These are phyloP conservation scores for Thraustochytrium sp. DNA, from an alignment of 352 stramenopile species.

Conservation along the genomic window DNA sequence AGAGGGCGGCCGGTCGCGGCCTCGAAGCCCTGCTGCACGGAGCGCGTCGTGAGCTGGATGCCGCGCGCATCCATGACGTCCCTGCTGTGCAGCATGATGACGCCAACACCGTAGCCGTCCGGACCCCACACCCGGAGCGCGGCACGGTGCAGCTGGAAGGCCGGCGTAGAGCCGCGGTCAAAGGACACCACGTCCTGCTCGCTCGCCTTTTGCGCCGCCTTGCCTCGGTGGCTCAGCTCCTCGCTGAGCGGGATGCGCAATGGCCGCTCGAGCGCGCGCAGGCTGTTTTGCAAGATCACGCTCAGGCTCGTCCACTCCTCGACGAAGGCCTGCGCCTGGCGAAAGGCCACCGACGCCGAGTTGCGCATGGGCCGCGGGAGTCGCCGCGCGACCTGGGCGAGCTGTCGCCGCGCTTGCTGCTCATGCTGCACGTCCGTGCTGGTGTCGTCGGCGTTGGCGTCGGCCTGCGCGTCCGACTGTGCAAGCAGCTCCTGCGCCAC, in stretches of 20 bases:
- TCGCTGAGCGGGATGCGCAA: neutral
- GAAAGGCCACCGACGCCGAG: neutral
- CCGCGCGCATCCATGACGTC: neutral
- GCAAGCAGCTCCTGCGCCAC: neutral
- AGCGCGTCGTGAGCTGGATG: neutral
- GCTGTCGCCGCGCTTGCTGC: neutral
- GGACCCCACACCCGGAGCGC: neutral
- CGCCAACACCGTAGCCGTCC: neutral
- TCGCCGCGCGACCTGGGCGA: neutral
- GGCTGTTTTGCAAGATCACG: neutral
- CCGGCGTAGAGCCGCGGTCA: neutral
- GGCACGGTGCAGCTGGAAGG: constrained; percentile 2
- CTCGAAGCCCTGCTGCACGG: constrained; percentile 11
- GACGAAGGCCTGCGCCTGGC: constrained; percentile 14
- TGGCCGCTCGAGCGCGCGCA: neutral
- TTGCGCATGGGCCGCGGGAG: neutral
- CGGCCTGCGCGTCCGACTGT: neutral
- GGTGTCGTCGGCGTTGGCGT: neutral
- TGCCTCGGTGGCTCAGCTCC: neutral
- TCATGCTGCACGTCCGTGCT: too few species aligned
- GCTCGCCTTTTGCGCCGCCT: neutral
- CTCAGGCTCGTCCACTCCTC: neutral
- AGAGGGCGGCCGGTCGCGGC: neutral
- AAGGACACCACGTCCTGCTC: neutral
- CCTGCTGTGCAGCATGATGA: neutral